Conservation (phyloP, 106 monocot genomes). For the Phalaenopsis aphrodite region DNA sequence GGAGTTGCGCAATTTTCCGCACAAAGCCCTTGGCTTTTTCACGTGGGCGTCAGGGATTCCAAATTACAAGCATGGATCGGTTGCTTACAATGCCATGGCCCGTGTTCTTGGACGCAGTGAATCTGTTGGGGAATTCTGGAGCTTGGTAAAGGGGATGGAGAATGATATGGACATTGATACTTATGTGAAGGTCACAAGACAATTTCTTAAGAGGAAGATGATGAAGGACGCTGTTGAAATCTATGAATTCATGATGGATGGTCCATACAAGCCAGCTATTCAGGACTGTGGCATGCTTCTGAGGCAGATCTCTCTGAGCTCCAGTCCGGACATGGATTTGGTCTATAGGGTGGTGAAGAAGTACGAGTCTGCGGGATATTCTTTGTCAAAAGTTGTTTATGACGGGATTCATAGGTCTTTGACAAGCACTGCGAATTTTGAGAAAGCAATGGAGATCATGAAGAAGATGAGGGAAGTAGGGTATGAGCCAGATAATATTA, state of each 20-base stretch:
- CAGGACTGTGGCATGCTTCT: slow-evolving; percentile 68
- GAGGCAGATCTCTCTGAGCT: slow-evolving; percentile 49
- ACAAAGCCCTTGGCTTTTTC: slow-evolving; percentile 68
- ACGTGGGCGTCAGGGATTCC: slow-evolving; percentile 34
- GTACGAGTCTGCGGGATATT: slow-evolving; percentile 52
- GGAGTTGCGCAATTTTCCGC: slow-evolving; percentile 31
- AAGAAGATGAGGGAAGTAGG: slow-evolving; percentile 62
- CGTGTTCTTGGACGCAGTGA: slow-evolving; percentile 51
- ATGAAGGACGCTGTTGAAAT: slow-evolving; percentile 60
- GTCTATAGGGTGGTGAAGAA: slow-evolving; percentile 71
- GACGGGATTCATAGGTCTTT: slow-evolving; percentile 87
- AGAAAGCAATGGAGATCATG: slow-evolving; percentile 59
- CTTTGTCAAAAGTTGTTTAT: slow-evolving; percentile 65
- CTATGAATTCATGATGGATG: slow-evolving; percentile 91
- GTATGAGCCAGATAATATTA: slow-evolving; percentile 80
- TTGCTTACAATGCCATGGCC: slow-evolving; percentile 57
- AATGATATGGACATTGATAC: slow-evolving; percentile 78
- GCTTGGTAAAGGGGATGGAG: slow-evolving; percentile 53
- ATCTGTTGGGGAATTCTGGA: slow-evolving; percentile 56
- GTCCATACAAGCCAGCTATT: slow-evolving; percentile 73
- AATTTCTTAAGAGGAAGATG: slow-evolving; percentile 54
- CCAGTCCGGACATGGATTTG: slow-evolving; percentile 48
- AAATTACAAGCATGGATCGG: slow-evolving; percentile 39
- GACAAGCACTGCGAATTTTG: slow-evolving; percentile 55
- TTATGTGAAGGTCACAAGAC: slow-evolving; percentile 63